These are phyloP conservation scores for Didymella sp. DNA, from an alignment of 2,329 filamentous ascomycete genomes.

Conservation along the genomic window DNA sequence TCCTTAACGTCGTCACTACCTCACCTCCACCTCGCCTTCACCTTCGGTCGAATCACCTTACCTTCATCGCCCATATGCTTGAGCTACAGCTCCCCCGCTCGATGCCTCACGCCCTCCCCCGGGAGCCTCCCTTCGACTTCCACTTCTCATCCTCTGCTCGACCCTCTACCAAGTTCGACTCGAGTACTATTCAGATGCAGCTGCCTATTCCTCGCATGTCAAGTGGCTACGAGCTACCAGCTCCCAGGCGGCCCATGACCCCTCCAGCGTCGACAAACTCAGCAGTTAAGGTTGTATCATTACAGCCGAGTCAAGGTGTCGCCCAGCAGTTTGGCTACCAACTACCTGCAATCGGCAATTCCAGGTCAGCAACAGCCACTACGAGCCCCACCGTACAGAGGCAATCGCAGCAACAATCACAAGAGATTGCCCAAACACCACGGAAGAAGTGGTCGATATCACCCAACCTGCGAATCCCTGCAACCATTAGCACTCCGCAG, in stretches of 20 bases:
- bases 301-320: slow-evolving; percentile 37
- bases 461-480: slow-evolving; percentile 47
- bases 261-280: slow-evolving; percentile 45
- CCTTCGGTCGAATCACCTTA: slow-evolving; percentile 17
- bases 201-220: slow-evolving; percentile 40
- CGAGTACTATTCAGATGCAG: slow-evolving; percentile 41
- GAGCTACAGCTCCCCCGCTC: slow-evolving; percentile 51
- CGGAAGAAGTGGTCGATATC: slow-evolving; percentile 45
- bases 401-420: slow-evolving; percentile 26
- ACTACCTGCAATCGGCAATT: slow-evolving; percentile 47
- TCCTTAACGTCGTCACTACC: slow-evolving; percentile 24
- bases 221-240: slow-evolving; percentile 30
- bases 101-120: slow-evolving; percentile 51
- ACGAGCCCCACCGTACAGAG: slow-evolving; percentile 14
- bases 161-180: slow-evolving; percentile 37
- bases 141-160: slow-evolving; percentile 35
- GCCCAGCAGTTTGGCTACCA: slow-evolving; percentile 45
- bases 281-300: slow-evolving; percentile 41
- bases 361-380: slow-evolving; percentile 34
- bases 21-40: slow-evolving; percentile 16
- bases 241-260: slow-evolving; percentile 41
- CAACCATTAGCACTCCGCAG: slow-evolving; percentile 49
- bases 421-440: slow-evolving; percentile 34
- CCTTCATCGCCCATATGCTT: slow-evolving; percentile 45
- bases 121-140: slow-evolving; percentile 46